Evolutionary conservation across 2,329 filamentous ascomycete species (phyloP).

Genomic region (Botrytis pseudocinerea): DNA sequence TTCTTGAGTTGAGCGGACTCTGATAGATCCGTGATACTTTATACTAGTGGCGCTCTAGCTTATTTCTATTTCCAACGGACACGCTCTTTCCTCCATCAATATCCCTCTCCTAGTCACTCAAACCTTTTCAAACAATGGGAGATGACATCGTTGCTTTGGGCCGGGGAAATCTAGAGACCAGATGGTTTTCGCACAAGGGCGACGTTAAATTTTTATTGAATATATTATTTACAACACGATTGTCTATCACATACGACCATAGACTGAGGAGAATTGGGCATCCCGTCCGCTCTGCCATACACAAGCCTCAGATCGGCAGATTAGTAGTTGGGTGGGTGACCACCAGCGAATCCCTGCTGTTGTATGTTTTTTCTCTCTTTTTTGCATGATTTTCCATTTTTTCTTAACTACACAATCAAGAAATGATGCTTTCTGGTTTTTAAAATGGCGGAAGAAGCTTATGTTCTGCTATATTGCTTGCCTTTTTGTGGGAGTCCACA

Average conservation of each 20-base stretch:
- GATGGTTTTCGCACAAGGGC: background rate
- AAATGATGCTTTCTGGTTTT: background rate
- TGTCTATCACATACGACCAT: background rate
- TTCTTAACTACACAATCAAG: background rate
- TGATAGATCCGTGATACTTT: no score
- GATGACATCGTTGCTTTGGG: background rate
- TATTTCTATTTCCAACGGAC: no score
- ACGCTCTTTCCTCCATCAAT: no score
- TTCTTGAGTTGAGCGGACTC: background rate
- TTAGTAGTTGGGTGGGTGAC: slow-evolving; percentile 18
- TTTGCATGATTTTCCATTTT: background rate
- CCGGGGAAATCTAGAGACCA: background rate
- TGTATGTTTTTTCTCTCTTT: background rate
- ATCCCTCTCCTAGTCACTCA: no score
- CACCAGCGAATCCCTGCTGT: slow-evolving; percentile 13
- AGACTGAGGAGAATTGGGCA: no score
- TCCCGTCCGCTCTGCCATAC: slow-evolving; percentile 15
- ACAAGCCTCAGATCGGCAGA: slow-evolving; percentile 13
- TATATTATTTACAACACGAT: rapidly evolving
- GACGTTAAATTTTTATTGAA: background rate
- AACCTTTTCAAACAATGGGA: no score
- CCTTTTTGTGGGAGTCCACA: background rate
- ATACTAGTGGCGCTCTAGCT: no score
- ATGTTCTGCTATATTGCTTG: background rate
- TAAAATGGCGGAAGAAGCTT: background rate